phyloP scores from a whole-genome alignment of 2,329 filamentous ascomycete species.

The Calonectria pseudoturangicola region DNA sequence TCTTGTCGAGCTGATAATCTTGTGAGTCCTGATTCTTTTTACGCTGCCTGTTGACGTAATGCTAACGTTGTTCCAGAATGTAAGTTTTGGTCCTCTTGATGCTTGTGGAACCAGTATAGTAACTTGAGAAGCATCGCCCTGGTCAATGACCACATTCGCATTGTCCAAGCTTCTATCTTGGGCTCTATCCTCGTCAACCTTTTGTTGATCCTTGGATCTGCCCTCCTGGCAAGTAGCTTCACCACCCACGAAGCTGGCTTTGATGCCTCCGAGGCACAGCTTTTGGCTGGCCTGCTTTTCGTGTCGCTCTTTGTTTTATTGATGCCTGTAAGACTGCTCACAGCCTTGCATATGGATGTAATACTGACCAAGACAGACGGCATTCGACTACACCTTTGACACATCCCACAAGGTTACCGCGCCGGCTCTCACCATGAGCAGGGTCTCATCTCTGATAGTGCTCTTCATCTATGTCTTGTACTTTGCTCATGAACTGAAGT shows the following conservation, averaged over 20 bases:
- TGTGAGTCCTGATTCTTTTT: constrained; percentile 58
- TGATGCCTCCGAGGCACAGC: constrained; percentile 58
- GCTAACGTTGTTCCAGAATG: constrained; percentile 59
- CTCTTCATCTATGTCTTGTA: constrained; percentile 84
- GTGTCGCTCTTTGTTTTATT: constrained; percentile 63
- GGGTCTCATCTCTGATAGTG: constrained; percentile 85
- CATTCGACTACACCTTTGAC: constrained; percentile 72
- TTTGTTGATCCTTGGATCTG: constrained; percentile 84
- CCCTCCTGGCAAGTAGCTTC: constrained; percentile 81
- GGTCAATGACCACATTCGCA: constrained; percentile 78
- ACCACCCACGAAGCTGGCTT: constrained; percentile 78
- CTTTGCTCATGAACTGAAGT: constrained; percentile 84
- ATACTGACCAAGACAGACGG: constrained; percentile 56
- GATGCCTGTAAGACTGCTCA: constrained; percentile 57
- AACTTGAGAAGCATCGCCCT: constrained; percentile 67
- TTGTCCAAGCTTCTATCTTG: constrained; percentile 85
- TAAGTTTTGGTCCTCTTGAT: constrained; percentile 50
- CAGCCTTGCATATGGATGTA: accelerated
- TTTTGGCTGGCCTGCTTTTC: constrained; percentile 60
- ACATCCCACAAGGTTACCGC: constrained; percentile 72
- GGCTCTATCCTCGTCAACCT: constrained; percentile 87
- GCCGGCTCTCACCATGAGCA: constrained; percentile 82
- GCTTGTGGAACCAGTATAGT: constrained; percentile 32
- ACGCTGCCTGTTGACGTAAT: constrained; percentile 17
- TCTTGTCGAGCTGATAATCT: constrained; percentile 77